Conservation (phyloP, 1,139 yeast species). For the Blastobotrys elegans region DNA sequence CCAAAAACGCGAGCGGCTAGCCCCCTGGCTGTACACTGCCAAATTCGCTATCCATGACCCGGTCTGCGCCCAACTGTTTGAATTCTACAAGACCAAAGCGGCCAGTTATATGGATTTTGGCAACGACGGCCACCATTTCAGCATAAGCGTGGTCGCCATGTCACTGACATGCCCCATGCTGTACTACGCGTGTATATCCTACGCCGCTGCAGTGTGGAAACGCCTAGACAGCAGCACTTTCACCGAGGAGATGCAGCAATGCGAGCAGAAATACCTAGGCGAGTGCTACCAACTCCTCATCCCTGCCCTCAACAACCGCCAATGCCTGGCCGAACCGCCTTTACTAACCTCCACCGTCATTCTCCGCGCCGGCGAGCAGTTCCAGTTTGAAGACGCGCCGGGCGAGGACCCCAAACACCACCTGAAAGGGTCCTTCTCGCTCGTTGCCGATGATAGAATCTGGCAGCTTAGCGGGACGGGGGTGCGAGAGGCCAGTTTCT, state of each 20-base stretch:
- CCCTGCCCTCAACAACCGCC: conserved; percentile 4
- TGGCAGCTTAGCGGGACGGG: conserved; percentile 10
- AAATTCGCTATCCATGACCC: conserved; percentile 2
- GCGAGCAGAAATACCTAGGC: conserved; percentile 1
- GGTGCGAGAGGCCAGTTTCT: conserved; percentile 6
- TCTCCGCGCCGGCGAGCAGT: conserved; percentile 6
- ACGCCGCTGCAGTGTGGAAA: conserved; percentile 4
- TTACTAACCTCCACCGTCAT: conserved; percentile 4
- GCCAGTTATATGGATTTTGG: conserved; percentile 5
- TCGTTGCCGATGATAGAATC: conserved; percentile 4
- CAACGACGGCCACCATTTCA: conserved; percentile 4
- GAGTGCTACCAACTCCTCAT: conserved; percentile 8
- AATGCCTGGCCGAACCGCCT: conserved; percentile 6
- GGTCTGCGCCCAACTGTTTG: conserved; percentile 2
- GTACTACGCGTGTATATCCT: conserved; percentile 3
- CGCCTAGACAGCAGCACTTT: background rate
- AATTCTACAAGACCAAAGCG: background rate
- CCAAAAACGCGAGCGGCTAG: background rate
- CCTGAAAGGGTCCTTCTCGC: conserved; percentile 2
- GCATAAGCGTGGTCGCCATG: conserved; percentile 2
- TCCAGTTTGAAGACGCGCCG: conserved; percentile 3
- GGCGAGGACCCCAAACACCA: conserved; percentile 7
- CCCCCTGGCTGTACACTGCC: conserved; percentile 2
- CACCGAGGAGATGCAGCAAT: background rate
- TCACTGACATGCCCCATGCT: conserved; percentile 8